Conservation (phyloP, 2,329 filamentous ascomycete species). For the Metarhizium sp. region DNA sequence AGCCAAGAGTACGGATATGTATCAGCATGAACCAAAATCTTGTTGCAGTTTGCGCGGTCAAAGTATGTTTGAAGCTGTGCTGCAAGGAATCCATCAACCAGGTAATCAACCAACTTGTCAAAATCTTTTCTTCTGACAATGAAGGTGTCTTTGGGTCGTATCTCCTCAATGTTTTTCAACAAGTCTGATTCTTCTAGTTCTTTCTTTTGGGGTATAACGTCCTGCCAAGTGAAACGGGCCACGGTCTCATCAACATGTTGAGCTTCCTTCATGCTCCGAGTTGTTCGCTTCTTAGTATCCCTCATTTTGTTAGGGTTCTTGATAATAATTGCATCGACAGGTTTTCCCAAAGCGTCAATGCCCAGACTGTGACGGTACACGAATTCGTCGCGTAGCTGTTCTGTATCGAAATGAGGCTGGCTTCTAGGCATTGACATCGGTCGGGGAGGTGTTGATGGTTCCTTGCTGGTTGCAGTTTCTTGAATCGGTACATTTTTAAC, state of each 20-base stretch:
- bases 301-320: conserved; percentile 25
- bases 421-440: not conserved
- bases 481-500: not conserved
- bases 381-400: conserved; percentile 15
- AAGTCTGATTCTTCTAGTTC: conserved; percentile 12
- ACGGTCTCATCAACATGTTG: conserved; percentile 1
- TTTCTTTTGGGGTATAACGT: conserved; percentile 18
- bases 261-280: conserved; percentile 11
- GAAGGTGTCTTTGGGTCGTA: conserved; percentile 32
- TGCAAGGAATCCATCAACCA: conserved; percentile 36
- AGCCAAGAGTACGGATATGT: conserved; percentile 31
- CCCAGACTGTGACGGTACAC: conserved; percentile 20
- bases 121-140: conserved; percentile 32
- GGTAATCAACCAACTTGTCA: conserved; percentile 24
- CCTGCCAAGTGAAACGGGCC: conserved; percentile 20
- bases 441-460: not conserved
- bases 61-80: conserved; percentile 37
- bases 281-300: conserved; percentile 9
- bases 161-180: conserved; percentile 35
- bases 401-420: not conserved
- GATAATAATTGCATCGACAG: conserved; percentile 38
- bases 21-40: not conserved
- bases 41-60: conserved; percentile 2
- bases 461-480: not conserved
- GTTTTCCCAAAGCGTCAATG: conserved; percentile 23